phyloP scores from a whole-genome alignment of 2,329 filamentous ascomycete species.

The Cladosporium oxysporum region DNA sequence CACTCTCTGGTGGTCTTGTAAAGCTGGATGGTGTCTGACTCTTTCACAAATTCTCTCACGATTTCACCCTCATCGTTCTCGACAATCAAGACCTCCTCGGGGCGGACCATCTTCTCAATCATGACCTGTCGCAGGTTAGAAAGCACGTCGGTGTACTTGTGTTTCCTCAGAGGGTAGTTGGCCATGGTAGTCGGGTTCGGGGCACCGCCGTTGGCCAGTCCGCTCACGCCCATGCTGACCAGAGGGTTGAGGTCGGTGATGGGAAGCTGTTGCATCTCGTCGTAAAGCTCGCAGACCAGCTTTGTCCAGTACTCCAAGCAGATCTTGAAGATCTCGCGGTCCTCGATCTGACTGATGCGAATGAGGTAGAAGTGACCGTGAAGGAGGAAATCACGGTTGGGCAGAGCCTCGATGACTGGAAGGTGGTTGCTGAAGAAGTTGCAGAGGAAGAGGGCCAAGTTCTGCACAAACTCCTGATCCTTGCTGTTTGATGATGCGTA shows the following conservation, averaged over 20 bases:
- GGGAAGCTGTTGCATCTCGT: slow-evolving; percentile 96
- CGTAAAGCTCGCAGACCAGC: slow-evolving; percentile 94
- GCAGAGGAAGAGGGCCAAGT: slow-evolving; percentile 90
- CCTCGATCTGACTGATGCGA: slow-evolving; percentile 96
- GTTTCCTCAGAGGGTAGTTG: slow-evolving; percentile 92
- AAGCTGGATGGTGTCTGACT: slow-evolving; percentile 96
- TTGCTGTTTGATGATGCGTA: slow-evolving; percentile 88
- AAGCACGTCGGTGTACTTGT: slow-evolving; percentile 94
- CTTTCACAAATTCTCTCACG: slow-evolving; percentile 97
- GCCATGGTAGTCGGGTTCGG: slow-evolving; percentile 81
- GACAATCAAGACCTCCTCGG: slow-evolving; percentile 97
- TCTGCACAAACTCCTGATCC: slow-evolving; percentile 97
- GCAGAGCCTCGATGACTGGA: slow-evolving; percentile 90
- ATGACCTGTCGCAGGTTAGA: slow-evolving; percentile 95
- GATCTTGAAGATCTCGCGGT: slow-evolving; percentile 99
- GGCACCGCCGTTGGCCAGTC: slow-evolving; percentile 75
- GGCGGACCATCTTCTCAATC: slow-evolving; percentile 99
- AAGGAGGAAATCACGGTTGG: slow-evolving; percentile 90
- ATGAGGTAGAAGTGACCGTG: slow-evolving; percentile 98
- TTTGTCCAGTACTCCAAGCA: slow-evolving; percentile 99
- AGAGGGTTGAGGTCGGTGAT: slow-evolving; percentile 92
- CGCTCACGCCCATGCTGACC: slow-evolving; percentile 71
- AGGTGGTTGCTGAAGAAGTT: slow-evolving; percentile 97
- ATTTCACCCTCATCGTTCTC: slow-evolving; percentile 99
- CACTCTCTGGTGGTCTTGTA: slow-evolving; percentile 99